A percentile compares a stretch with the other conserved stretches of the same genome.
These are phyloP conservation scores for Psilocybe cyanescens DNA, from an alignment of 768 basidiomycete species.

Conservation along the genomic window DNA sequence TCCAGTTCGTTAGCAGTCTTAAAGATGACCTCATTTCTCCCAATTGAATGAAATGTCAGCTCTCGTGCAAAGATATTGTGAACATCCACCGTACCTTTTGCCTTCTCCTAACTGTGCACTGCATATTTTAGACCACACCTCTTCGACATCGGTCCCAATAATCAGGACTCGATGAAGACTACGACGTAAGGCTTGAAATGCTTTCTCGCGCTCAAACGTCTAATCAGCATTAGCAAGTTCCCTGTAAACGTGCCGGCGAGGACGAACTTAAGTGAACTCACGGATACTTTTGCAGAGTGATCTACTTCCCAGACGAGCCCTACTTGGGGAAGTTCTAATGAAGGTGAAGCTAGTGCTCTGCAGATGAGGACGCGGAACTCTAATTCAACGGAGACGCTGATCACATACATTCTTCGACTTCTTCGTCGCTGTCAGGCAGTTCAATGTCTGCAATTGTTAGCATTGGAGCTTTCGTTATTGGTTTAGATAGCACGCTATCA, in stretches of 20 bases:
- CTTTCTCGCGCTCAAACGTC: slow-evolving; percentile 31
- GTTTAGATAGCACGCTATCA: neutral
- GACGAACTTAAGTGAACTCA: neutral
- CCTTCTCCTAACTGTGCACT: slow-evolving; percentile 10
- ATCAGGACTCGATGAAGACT: slow-evolving; percentile 42
- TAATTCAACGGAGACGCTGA: neutral
- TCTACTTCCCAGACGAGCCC: slow-evolving; percentile 25
- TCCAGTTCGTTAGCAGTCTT: slow-evolving; percentile 51
- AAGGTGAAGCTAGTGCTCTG: slow-evolving; percentile 16
- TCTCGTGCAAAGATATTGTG: no score
- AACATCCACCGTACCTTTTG: slow-evolving; percentile 7
- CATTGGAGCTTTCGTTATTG: neutral
- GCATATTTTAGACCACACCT: slow-evolving; percentile 22
- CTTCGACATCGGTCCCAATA: slow-evolving; percentile 12
- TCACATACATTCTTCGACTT: slow-evolving; percentile 8
- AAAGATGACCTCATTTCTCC: slow-evolving; percentile 46
- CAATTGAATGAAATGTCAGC: no score
- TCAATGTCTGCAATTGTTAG: neutral
- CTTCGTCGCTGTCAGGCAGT: slow-evolving; percentile 3
- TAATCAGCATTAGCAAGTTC: neutral
- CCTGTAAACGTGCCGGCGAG: neutral
- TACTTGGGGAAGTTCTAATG: slow-evolving; percentile 22
- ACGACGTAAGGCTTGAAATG: slow-evolving; percentile 42
- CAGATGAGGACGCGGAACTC: neutral
- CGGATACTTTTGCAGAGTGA: slow-evolving; percentile 26